Conservation (phyloP, 805 yeast species). For the Myxozyma sirexii region DNA sequence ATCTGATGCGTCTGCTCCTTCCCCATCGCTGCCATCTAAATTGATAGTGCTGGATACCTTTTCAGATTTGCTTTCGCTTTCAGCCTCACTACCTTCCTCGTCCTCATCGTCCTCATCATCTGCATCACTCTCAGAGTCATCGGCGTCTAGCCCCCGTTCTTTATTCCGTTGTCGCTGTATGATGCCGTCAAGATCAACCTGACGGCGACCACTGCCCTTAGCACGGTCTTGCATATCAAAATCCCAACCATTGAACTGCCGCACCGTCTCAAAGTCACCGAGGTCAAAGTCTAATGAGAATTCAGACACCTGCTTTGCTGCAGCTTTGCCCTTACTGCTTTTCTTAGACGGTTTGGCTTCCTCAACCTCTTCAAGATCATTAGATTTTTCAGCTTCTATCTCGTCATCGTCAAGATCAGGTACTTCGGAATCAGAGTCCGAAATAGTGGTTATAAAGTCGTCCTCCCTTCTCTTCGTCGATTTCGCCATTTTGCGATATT, state of each 20-base stretch:
- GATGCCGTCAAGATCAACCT: constrained; percentile 85
- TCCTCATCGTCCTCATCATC: constrained; percentile 39
- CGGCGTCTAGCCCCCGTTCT: constrained; percentile 37
- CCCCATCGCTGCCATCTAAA: constrained; percentile 41
- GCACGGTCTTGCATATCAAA: constrained; percentile 52
- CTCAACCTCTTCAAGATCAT: constrained; percentile 17
- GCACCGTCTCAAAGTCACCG: constrained; percentile 53
- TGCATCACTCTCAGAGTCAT: constrained; percentile 37
- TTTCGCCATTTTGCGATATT: constrained; percentile 12
- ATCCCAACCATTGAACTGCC: constrained; percentile 79
- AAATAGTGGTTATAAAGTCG: constrained; percentile 30
- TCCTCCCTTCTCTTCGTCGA: constrained; percentile 5
- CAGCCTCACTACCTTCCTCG: neutral
- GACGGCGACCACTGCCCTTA: constrained; percentile 46
- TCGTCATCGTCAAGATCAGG: constrained; percentile 28
- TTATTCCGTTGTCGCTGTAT: constrained; percentile 83
- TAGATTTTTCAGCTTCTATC: constrained; percentile 23
- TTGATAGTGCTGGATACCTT: neutral
- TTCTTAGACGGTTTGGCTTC: neutral
- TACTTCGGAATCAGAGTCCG: constrained; percentile 28
- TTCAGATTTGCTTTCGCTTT: neutral
- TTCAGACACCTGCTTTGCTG: neutral
- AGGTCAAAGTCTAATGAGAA: constrained; percentile 73
- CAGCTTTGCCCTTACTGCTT: neutral
- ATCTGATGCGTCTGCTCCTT: constrained; percentile 41